A percentile compares a stretch with the other conserved stretches of the same genome.
Evolutionary conservation across 2,329 filamentous ascomycete species (phyloP).

Genomic region (Ophiocordyceps camponoti-rufipedis): DNA sequence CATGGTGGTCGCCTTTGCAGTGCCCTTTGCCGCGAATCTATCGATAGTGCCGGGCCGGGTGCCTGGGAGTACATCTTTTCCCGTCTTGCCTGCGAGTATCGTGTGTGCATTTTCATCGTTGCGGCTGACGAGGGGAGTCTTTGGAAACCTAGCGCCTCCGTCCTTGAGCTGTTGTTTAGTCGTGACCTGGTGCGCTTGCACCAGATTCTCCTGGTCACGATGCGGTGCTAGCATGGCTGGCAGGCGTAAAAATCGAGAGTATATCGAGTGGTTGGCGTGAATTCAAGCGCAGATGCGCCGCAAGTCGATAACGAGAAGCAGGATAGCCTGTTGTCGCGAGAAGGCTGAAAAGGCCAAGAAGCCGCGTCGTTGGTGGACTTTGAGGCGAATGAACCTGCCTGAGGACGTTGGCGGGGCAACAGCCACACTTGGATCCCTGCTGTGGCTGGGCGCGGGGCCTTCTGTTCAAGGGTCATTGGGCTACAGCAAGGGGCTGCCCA

Average conservation of each 20-base stretch:
- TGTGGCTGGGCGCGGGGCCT: conserved; percentile 1
- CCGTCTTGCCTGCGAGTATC: conserved; percentile 20
- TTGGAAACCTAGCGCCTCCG: conserved; percentile 55
- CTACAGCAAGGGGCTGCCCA: conserved; percentile 7
- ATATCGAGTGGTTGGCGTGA: background rate
- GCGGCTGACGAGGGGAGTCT: conserved; percentile 64
- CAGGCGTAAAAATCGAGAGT: background rate
- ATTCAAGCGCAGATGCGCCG: background rate
- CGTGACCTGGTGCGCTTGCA: conserved; percentile 55
- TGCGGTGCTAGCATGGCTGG: conserved; percentile 53
- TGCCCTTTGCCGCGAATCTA: conserved; percentile 29
- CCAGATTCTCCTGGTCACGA: conserved; percentile 76
- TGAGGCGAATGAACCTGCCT: background rate
- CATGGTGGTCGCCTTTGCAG: conserved; percentile 34
- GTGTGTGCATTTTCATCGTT: conserved; percentile 64
- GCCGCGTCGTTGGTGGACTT: conserved; percentile 30
- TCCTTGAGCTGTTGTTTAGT: conserved; percentile 71
- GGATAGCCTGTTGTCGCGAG: background rate
- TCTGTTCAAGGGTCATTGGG: conserved; percentile 7
- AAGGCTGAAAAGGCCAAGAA: background rate
- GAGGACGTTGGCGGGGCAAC: conserved; percentile 12
- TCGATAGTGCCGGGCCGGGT: conserved; percentile 23
- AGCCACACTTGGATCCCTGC: conserved; percentile 2
- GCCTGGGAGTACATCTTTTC: conserved; percentile 13
- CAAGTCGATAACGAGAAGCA: too few relatives aligned